phyloP scores from a whole-genome alignment of 2,329 filamentous ascomycete species.

The Ophiognomonia clavigignenti-juglandacearum region DNA sequence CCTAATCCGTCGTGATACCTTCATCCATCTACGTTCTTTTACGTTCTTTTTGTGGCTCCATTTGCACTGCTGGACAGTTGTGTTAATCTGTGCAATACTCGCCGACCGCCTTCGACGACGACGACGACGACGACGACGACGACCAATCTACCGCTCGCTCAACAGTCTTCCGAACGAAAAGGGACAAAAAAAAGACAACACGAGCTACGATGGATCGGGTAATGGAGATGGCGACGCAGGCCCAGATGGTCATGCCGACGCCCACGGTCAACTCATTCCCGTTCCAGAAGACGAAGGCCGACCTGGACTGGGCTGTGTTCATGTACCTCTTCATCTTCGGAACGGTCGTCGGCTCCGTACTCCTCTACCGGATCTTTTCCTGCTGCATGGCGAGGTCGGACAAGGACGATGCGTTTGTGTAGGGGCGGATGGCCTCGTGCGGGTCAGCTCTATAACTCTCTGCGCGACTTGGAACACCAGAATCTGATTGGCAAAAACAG shows the following conservation, averaged over 20 bases:
- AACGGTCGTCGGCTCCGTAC: background rate
- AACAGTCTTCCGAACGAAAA: background rate
- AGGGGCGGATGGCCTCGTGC: background rate
- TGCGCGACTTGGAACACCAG: too few species aligned
- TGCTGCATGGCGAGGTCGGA: conserved; percentile 4
- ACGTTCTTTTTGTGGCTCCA: too few species aligned
- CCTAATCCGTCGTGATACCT: too few species aligned
- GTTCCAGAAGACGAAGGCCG: conserved; percentile 6
- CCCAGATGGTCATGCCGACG: background rate
- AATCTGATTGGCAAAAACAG: too few species aligned
- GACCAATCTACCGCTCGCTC: background rate
- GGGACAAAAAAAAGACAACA: background rate
- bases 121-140: too few species aligned
- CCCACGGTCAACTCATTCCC: conserved; percentile 9
- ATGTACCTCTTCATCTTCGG: conserved; percentile 10
- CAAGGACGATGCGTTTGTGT: conserved; percentile 4
- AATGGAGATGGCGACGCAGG: conserved; percentile 5
- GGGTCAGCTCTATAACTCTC: too few species aligned
- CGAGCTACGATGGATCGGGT: background rate
- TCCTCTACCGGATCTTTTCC: conserved; percentile 3
- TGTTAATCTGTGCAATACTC: too few species aligned
- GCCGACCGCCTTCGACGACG: too few species aligned
- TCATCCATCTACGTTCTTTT: too few species aligned
- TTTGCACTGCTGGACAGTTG: too few species aligned
- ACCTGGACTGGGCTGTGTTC: conserved; percentile 9